phyloP scores from a whole-genome alignment of 257 asterid species.

The Voacanga thouarsii region DNA sequence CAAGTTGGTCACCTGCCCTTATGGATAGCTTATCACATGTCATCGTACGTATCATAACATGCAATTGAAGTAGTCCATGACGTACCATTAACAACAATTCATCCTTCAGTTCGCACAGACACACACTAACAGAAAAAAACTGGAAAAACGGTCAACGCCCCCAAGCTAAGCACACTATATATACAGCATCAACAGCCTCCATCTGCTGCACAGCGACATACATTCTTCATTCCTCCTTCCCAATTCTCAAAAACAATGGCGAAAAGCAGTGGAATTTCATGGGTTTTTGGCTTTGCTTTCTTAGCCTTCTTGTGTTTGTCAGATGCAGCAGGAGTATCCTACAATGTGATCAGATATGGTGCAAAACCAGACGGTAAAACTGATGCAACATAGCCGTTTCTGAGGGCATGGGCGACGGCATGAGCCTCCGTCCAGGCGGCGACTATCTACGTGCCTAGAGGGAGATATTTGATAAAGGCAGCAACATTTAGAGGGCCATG shows the following conservation, averaged over 20 bases:
- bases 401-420: conserved; percentile 60
- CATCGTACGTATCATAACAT: conserved; percentile 8
- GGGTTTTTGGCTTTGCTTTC: neutral
- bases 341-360: conserved; percentile 52
- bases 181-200: neutral
- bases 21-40: neutral
- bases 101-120: neutral
- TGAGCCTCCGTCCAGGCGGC: conserved; percentile 49
- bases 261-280: neutral
- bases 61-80: conserved; percentile 5
- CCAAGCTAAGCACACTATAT: neutral
- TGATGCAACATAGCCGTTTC: conserved; percentile 61
- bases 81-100: neutral
- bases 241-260: neutral
- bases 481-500: conserved; percentile 65
- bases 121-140: neutral
- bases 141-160: neutral
- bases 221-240: neutral
- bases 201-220: neutral
- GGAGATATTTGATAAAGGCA: conserved; percentile 41
- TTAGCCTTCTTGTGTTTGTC: neutral
- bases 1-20: neutral
- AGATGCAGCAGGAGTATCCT: neutral
- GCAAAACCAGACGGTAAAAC: conserved; percentile 61
- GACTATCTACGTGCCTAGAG: conserved; percentile 58